phyloP scores from a whole-genome alignment of 2,329 filamentous ascomycete species.

The Colletotrichum sansevieriae region DNA sequence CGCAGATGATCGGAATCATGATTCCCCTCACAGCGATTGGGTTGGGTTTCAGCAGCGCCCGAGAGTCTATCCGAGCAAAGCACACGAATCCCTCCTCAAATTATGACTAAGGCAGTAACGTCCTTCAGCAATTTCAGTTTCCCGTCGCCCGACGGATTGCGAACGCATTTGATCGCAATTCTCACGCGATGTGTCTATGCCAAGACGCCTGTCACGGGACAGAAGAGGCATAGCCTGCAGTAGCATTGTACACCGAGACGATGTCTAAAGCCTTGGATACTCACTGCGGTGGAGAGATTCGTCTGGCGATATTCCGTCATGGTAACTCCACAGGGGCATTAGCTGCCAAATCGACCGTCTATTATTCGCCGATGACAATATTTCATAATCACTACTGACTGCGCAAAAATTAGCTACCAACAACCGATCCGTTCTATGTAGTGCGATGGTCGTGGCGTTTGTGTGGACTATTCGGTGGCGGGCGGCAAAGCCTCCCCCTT shows the following conservation, averaged over 20 bases:
- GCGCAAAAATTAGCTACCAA: background rate
- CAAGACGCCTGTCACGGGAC: background rate
- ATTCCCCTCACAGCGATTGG: slow-evolving; percentile 15
- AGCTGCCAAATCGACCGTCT: slow-evolving; percentile 25
- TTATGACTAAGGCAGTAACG: slow-evolving; percentile 25
- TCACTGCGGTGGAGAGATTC: slow-evolving; percentile 14
- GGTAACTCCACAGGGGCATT: slow-evolving; percentile 5
- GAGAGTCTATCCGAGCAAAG: slow-evolving; percentile 32
- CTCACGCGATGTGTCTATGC: no score
- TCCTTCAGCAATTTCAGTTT: slow-evolving; percentile 2
- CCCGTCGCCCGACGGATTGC: background rate
- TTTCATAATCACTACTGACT: slow-evolving; percentile 5
- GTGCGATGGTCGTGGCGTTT: slow-evolving; percentile 7
- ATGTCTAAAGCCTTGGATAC: background rate
- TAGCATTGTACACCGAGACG: background rate
- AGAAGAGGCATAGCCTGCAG: background rate
- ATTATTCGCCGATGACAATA: slow-evolving; percentile 24
- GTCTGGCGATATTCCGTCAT: slow-evolving; percentile 23
- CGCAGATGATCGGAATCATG: slow-evolving; percentile 21
- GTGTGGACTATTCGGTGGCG: slow-evolving; percentile 29
- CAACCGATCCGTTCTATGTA: background rate
- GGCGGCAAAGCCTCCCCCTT: slow-evolving; percentile 15
- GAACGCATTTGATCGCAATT: background rate
- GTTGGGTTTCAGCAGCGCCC: slow-evolving; percentile 37
- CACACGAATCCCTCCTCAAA: background rate